A percentile compares a stretch with the other conserved stretches of the same genome.
These are phyloP conservation scores for Dothideomycetes sp. DNA, from an alignment of 2,329 filamentous ascomycete genomes.

Conservation along the genomic window DNA sequence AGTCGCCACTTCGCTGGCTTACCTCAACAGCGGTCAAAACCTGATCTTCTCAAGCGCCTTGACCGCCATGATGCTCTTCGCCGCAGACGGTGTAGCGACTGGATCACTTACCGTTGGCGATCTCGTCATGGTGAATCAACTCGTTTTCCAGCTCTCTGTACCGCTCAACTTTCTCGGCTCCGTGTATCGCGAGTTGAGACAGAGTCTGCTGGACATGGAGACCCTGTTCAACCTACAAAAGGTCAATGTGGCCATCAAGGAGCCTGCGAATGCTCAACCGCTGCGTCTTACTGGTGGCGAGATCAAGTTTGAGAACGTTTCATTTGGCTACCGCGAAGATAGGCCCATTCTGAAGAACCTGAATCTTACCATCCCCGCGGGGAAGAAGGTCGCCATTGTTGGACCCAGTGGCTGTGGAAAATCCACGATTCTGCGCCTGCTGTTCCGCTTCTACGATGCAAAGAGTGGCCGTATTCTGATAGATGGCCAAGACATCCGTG, in stretches of 20 bases:
- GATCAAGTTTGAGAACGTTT: conserved; percentile 90
- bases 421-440: conserved; percentile 77
- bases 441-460: conserved; percentile 92
- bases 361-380: conserved; percentile 80
- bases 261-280: conserved; percentile 61
- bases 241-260: conserved; percentile 79
- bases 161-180: conserved; percentile 97
- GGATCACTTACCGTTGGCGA: conserved; percentile 85
- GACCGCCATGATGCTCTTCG: conserved; percentile 97
- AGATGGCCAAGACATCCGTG: conserved; percentile 83
- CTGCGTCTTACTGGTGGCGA: conserved; percentile 70
- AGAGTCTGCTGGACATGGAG: conserved; percentile 96
- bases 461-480: conserved; percentile 77
- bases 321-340: conserved; percentile 81
- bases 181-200: conserved; percentile 88
- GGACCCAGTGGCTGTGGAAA: conserved; percentile 95
- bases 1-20: conserved; percentile 82
- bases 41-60: conserved; percentile 92
- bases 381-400: conserved; percentile 91
- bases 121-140: conserved; percentile 96
- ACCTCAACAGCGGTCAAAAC: conserved; percentile 91
- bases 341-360: conserved; percentile 79
- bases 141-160: conserved; percentile 95
- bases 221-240: conserved; percentile 96
- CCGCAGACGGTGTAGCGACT: conserved; percentile 73